Conservation (phyloP, 768 basidiomycete genomes). For the Cubamyces lactineus region DNA sequence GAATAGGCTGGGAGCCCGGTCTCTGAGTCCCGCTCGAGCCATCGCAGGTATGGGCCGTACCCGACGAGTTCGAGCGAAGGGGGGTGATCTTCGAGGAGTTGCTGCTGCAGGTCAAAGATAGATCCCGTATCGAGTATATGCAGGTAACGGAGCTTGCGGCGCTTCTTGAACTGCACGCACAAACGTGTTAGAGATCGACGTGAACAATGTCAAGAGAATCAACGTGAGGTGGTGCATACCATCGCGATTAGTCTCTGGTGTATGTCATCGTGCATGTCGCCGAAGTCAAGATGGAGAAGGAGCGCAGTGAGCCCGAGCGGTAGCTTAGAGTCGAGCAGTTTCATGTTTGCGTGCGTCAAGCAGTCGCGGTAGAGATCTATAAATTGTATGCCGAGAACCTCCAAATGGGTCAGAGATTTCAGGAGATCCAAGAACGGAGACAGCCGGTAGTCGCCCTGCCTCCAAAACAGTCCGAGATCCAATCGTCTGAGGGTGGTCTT, state of each 20-base stretch:
- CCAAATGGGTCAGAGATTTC: background rate
- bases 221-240: background rate
- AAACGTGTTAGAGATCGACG: background rate
- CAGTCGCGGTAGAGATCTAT: background rate
- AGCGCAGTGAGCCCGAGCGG: constrained; percentile 1
- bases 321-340: background rate
- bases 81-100: constrained; percentile 19
- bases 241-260: background rate
- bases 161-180: constrained; percentile 4
- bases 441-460: background rate
- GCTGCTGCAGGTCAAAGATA: constrained; percentile 8
- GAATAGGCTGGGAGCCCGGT: background rate
- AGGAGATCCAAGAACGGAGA: background rate
- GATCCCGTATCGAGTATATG: constrained; percentile 5
- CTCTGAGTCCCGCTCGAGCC: constrained; percentile 9
- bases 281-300: background rate
- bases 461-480: background rate
- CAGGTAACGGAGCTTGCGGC: background rate
- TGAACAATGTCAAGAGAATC: too few species aligned
- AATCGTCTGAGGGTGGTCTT: constrained; percentile 12
- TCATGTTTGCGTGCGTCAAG: background rate
- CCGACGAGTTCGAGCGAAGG: constrained; percentile 13
- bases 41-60: constrained; percentile 13
- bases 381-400: constrained; percentile 12
- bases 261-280: background rate